Evolutionary conservation across 177 flowering plant species (phyloP).

Genomic region (Vitis hybrid): DNA sequence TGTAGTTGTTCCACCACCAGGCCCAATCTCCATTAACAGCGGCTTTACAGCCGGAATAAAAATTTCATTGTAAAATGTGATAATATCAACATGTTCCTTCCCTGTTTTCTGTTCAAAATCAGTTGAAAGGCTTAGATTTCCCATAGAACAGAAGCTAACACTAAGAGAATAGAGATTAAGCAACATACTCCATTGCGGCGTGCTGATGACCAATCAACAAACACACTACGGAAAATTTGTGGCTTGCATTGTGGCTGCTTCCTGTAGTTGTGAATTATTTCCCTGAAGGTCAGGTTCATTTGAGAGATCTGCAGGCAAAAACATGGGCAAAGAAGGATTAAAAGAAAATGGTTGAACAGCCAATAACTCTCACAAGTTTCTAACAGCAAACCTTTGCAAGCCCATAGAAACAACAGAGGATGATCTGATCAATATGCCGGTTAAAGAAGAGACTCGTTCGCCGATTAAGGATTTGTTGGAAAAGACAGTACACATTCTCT

Average conservation of each 20-base stretch:
- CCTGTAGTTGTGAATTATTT: slow-evolving; percentile 82
- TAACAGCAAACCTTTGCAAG: slow-evolving; percentile 77
- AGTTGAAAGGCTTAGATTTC: slow-evolving; percentile 21
- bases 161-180: slow-evolving; percentile 3
- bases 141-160: background rate
- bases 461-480: slow-evolving; percentile 77
- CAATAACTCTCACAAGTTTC: slow-evolving; percentile 1
- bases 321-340: slow-evolving; percentile 12
- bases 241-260: slow-evolving; percentile 96
- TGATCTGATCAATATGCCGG: slow-evolving; percentile 95
- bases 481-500: slow-evolving; percentile 82
- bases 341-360: slow-evolving; percentile 12
- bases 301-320: slow-evolving; percentile 73
- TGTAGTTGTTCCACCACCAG: slow-evolving; percentile 54
- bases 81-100: slow-evolving; percentile 87
- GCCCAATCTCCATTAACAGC: slow-evolving; percentile 76
- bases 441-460: slow-evolving; percentile 76
- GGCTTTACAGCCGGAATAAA: slow-evolving; percentile 88
- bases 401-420: slow-evolving; percentile 90
- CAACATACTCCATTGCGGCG: slow-evolving; percentile 69
- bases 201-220: slow-evolving; percentile 71
- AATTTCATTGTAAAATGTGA: slow-evolving; percentile 86
- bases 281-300: slow-evolving; percentile 74
- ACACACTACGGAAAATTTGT: slow-evolving; percentile 86
- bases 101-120: slow-evolving; percentile 66